phyloP scores from a whole-genome alignment of 1,284 basidiomycete species.

The Leccinum ponderosum region DNA sequence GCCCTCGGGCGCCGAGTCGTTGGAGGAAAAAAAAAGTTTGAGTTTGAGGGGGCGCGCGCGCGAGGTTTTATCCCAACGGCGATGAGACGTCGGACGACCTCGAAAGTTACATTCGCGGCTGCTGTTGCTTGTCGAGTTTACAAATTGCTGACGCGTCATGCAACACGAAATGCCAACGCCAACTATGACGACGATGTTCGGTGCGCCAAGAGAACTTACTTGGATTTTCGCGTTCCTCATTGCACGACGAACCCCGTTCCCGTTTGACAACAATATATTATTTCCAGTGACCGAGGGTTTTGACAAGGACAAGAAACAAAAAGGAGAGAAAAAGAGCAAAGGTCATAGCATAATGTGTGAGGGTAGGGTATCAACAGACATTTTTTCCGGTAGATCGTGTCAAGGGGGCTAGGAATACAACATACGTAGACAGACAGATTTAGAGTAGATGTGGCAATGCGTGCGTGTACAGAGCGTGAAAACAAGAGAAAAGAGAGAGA shows the following conservation, averaged over 20 bases:
- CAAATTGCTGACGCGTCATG: no score
- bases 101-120: no score
- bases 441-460: slow-evolving; percentile 10
- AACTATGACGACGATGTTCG: no score
- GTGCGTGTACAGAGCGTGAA: slow-evolving; percentile 4
- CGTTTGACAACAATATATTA: not conserved
- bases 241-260: not conserved
- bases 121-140: no score
- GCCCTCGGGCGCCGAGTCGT: no score
- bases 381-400: not conserved
- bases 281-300: not conserved
- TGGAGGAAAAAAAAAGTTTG: not conserved
- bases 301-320: not conserved
- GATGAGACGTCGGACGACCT: no score
- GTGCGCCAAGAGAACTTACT: no score
- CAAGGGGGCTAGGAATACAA: not conserved
- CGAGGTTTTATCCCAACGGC: not conserved
- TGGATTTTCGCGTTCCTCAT: not conserved
- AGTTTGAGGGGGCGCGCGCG: not conserved
- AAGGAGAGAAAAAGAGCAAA: not conserved
- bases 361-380: not conserved
- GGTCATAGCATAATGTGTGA: not conserved
- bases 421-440: not conserved
- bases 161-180: no score
- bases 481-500: not conserved